Conservation (phyloP, 495 filamentous ascomycete genomes). For the Annulohypoxylon moriforme region DNA sequence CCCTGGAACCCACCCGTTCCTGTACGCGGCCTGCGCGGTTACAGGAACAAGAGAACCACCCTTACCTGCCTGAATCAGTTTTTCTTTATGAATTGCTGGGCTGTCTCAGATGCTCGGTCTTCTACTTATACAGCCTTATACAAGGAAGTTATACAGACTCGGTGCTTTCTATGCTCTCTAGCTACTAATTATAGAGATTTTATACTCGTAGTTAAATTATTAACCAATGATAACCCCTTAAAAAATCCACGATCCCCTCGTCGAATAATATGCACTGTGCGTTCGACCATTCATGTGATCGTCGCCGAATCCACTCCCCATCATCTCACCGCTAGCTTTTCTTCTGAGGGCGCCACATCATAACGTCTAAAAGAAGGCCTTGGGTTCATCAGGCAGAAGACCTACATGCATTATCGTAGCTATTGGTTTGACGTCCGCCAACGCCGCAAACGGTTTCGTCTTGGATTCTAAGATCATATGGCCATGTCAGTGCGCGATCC, state of each 20-base stretch:
- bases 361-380: not conserved
- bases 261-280: slow-evolving; percentile 16
- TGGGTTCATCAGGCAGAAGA: slow-evolving; percentile 11
- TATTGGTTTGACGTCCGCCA: slow-evolving; percentile 23
- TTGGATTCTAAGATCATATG: slow-evolving; percentile 12
- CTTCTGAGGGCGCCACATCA: slow-evolving; percentile 16
- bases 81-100: not conserved
- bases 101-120: not conserved
- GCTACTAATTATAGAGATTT: slow-evolving; percentile 3
- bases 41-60: slow-evolving; percentile 7
- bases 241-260: not conserved
- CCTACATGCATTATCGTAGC: not conserved
- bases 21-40: slow-evolving; percentile 8
- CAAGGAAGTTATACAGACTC: not conserved
- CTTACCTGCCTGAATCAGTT: not conserved
- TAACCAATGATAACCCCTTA: not conserved
- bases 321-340: slow-evolving; percentile 13
- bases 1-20: slow-evolving; percentile 4
- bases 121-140: not conserved
- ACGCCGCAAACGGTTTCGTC: slow-evolving; percentile 18
- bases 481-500: slow-evolving; percentile 19
- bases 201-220: not conserved
- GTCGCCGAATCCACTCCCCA: slow-evolving; percentile 2
- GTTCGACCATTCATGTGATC: slow-evolving; percentile 14
- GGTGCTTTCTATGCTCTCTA: not conserved